Evolutionary conservation across 1,284 basidiomycete genomes (phyloP).

Genomic region (Apiotrichum gracile): DNA sequence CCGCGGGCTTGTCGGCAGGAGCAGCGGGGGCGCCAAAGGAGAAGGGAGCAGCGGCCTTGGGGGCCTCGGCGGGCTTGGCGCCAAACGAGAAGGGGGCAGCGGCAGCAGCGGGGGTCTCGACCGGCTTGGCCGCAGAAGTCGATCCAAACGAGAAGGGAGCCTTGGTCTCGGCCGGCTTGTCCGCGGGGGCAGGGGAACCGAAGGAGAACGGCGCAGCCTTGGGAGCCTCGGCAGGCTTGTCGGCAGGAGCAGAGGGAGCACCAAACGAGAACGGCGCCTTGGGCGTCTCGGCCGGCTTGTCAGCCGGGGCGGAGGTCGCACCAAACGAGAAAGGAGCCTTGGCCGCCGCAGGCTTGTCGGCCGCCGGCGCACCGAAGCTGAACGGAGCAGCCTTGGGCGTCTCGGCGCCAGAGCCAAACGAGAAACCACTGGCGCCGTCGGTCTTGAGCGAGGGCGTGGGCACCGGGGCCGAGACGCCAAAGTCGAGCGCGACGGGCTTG

Average conservation of each 20-base stretch:
- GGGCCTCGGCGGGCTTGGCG: conserved; percentile 3
- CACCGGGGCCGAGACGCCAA: conserved; percentile 21
- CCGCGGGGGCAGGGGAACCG: conserved; percentile 4
- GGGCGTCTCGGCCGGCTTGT: conserved; percentile 8
- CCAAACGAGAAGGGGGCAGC: background rate
- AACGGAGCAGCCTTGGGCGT: conserved; percentile 7
- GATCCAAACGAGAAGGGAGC: conserved; percentile 13
- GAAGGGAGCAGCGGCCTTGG: conserved; percentile 1
- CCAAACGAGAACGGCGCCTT: conserved; percentile 16
- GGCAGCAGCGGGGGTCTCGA: background rate
- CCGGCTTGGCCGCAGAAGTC: conserved; percentile 4
- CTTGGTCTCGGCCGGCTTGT: conserved; percentile 13
- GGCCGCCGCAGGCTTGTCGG: conserved; percentile 10
- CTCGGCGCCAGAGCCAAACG: conserved; percentile 10
- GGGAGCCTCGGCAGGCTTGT: conserved; percentile 15
- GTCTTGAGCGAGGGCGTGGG: conserved; percentile 11
- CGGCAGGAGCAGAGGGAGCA: conserved; percentile 6
- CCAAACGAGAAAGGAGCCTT: conserved; percentile 19
- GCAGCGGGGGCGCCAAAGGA: conserved; percentile 4
- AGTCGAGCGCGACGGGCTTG: conserved; percentile 21
- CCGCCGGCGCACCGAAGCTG: conserved; percentile 1
- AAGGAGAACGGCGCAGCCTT: conserved; percentile 13
- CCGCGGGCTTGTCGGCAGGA: conserved; percentile 2
- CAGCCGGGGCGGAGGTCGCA: conserved; percentile 4
- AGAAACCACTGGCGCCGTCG: background rate